phyloP scores from a whole-genome alignment of 2,329 filamentous ascomycete species.

The Alternaria sp. region DNA sequence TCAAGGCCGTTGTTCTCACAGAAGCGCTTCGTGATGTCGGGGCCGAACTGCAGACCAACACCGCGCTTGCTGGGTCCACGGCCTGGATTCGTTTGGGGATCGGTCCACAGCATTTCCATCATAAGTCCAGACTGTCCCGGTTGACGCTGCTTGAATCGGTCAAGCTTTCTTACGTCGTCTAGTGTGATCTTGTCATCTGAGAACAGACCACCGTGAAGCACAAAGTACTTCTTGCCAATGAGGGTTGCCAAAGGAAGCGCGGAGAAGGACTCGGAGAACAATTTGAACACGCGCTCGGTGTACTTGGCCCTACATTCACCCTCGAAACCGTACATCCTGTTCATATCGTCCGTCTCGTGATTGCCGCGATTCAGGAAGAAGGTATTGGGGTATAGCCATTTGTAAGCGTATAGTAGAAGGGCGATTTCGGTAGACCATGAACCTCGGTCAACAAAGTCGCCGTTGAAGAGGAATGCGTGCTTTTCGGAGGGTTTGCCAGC shows the following conservation, averaged over 20 bases:
- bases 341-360: slow-evolving; percentile 99
- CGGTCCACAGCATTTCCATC: slow-evolving; percentile 99
- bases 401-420: slow-evolving; percentile 92
- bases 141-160: slow-evolving; percentile 89
- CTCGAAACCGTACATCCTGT: slow-evolving; percentile 97
- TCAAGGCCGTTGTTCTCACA: slow-evolving; percentile 95
- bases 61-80: slow-evolving; percentile 95
- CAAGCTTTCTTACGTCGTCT: slow-evolving; percentile 91
- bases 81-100: slow-evolving; percentile 86
- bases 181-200: slow-evolving; percentile 92
- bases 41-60: slow-evolving; percentile 95
- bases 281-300: slow-evolving; percentile 92
- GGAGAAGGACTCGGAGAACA: slow-evolving; percentile 98
- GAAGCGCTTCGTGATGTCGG: slow-evolving; percentile 94
- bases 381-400: slow-evolving; percentile 85
- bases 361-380: slow-evolving; percentile 99
- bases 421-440: slow-evolving; percentile 99
- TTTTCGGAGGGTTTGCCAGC: slow-evolving; percentile 86
- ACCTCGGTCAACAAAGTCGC: slow-evolving; percentile 96
- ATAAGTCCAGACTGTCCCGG: slow-evolving; percentile 93
- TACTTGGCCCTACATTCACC: slow-evolving; percentile 99
- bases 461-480: slow-evolving; percentile 97
- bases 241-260: slow-evolving; percentile 91
- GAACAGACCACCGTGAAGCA: slow-evolving; percentile 94
- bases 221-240: slow-evolving; percentile 88